phyloP scores from a whole-genome alignment of 192 early-diverging fungal genomes.

The Linderina pennispora region DNA sequence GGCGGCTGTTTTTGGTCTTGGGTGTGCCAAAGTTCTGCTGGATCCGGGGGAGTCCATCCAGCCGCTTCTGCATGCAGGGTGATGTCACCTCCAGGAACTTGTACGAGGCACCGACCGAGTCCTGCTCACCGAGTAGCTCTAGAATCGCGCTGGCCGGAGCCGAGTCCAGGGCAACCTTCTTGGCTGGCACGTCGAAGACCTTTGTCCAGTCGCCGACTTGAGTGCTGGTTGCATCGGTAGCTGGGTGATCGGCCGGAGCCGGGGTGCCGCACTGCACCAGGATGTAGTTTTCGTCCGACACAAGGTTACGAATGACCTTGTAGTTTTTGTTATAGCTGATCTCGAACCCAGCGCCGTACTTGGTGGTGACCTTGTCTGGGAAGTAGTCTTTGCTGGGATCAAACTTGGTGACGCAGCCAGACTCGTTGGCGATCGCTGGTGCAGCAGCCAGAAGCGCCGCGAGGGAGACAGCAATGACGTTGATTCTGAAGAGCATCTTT shows the following conservation, averaged over 20 bases:
- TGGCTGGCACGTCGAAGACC: conserved; percentile 34
- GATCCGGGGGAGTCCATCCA: conserved; percentile 37
- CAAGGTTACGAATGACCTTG: conserved; percentile 58
- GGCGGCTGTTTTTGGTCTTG: neutral
- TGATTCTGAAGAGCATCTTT: conserved; percentile 24
- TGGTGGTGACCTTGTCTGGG: conserved; percentile 47
- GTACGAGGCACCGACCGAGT: conserved; percentile 31
- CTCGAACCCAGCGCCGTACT: conserved; percentile 51
- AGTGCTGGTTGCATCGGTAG: conserved; percentile 35
- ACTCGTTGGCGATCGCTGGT: too few relatives aligned
- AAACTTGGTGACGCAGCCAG: conserved; percentile 1
- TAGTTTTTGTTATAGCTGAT: conserved; percentile 58
- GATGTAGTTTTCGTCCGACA: conserved; percentile 51
- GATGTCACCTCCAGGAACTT: conserved; percentile 36
- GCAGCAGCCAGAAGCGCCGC: too few relatives aligned
- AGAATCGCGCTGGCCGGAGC: conserved; percentile 39
- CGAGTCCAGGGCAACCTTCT: conserved; percentile 33
- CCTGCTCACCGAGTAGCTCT: conserved; percentile 30
- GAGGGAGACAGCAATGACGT: conserved; percentile 3
- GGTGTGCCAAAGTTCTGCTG: conserved; percentile 28
- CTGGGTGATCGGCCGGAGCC: conserved; percentile 28
- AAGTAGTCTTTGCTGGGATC: conserved; percentile 29
- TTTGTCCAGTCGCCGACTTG: conserved; percentile 43
- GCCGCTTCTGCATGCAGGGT: conserved; percentile 47
- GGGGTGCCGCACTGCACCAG: conserved; percentile 70